Conservation (phyloP, 106 monocot genomes). For the Dioscorea alata region DNA sequence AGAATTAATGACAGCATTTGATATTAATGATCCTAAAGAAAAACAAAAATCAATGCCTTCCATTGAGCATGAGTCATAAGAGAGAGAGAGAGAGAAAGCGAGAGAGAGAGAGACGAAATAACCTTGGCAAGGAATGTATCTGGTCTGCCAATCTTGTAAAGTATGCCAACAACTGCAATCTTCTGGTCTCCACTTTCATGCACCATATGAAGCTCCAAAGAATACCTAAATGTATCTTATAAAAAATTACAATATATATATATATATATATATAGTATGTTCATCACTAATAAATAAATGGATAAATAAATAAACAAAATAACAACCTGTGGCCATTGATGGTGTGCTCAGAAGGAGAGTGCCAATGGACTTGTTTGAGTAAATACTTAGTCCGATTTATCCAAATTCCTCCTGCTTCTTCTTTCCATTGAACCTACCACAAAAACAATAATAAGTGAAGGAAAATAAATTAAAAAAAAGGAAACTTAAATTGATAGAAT, state of each 20-base stretch:
- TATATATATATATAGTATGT: too few species aligned
- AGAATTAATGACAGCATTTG: too few species aligned
- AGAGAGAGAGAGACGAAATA: too few species aligned
- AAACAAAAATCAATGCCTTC: too few species aligned
- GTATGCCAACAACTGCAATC: conserved; percentile 53
- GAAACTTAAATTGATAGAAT: background rate
- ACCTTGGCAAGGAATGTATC: conserved; percentile 48
- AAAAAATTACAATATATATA: too few species aligned
- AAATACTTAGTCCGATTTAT: conserved; percentile 30
- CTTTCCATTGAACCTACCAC: conserved; percentile 24
- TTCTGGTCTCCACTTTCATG: conserved; percentile 42
- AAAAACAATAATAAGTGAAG: background rate
- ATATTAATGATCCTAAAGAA: too few species aligned
- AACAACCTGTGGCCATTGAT: conserved; percentile 45
- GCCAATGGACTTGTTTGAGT: conserved; percentile 55
- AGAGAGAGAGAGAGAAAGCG: too few species aligned
- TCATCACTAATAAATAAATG: too few species aligned
- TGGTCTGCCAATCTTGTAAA: conserved; percentile 56
- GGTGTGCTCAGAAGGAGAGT: conserved; percentile 55
- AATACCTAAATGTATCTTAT: conserved; percentile 19
- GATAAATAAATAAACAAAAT: too few species aligned
- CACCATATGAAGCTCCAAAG: conserved; percentile 77
- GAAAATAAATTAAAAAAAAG: background rate
- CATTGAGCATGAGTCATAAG: too few species aligned
- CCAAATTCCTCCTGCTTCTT: conserved; percentile 31